phyloP scores from a whole-genome alignment of 176 grass and related monocot genomes.

The barley (Hordeum vulgare) region MorexV3_pseudomolecules_assembly NC_058519.1:83403209-83403708 shows the following conservation, averaged over 20 bases:
- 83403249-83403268: too few relatives aligned
- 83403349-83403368: too few relatives aligned
- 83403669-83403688: background rate
- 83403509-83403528: background rate
- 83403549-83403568: background rate
- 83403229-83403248: too few relatives aligned
- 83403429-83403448: background rate
- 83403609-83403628: background rate
- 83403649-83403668: background rate
- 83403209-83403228: too few relatives aligned
- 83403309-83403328: too few relatives aligned
- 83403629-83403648: background rate
- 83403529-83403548: background rate
- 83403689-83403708: background rate
- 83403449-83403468: background rate
- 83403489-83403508: background rate
- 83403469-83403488: background rate
- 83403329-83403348: too few relatives aligned
- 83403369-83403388: too few relatives aligned
- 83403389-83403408: too few relatives aligned
- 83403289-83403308: too few relatives aligned
- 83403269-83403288: too few relatives aligned
- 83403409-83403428: too few relatives aligned
- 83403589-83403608: background rate
- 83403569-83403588: background rate